Evolutionary conservation across 495 filamentous ascomycete species (phyloP).

Genomic region (Penicillium cosmopolitanum): DNA sequence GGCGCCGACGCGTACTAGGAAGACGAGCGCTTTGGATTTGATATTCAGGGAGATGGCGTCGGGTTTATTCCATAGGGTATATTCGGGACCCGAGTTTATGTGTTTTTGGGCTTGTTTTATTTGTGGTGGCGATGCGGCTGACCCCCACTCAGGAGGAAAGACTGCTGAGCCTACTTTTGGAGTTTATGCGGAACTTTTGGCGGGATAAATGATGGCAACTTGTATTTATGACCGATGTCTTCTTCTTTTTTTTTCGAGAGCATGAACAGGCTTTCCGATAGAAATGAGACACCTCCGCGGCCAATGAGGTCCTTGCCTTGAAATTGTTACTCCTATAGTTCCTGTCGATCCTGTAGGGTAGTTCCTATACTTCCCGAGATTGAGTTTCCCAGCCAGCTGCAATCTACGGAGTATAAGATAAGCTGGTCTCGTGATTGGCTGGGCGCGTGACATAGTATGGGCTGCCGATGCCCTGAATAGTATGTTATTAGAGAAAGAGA

Average conservation of each 20-base stretch:
- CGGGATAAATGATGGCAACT: conserved; percentile 8
- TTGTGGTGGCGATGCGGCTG: neutral
- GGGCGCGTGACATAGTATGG: neutral
- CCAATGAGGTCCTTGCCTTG: neutral
- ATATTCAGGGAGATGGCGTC: conserved; percentile 4
- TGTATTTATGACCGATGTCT: conserved; percentile 7
- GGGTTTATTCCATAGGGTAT: conserved; percentile 6
- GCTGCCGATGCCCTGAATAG: no score
- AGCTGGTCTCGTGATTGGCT: conserved; percentile 7
- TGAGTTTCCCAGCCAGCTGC: neutral
- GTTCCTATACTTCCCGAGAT: neutral
- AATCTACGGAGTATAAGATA: neutral
- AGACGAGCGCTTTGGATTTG: neutral
- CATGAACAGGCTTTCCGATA: neutral
- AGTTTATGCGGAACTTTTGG: conserved; percentile 2
- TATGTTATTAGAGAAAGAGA: no score
- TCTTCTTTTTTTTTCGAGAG: neutral
- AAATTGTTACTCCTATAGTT: neutral
- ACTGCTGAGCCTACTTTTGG: neutral
- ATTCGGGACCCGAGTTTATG: conserved; percentile 2
- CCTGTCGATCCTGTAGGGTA: neutral
- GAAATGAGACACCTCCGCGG: conserved; percentile 4
- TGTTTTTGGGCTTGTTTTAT: neutral
- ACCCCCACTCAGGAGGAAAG: neutral
- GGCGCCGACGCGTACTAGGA: conserved; percentile 55